Base-by-base conservation (phyloP, 2,329 filamentous ascomycete species). In the Penicillium crustosum region DNA sequence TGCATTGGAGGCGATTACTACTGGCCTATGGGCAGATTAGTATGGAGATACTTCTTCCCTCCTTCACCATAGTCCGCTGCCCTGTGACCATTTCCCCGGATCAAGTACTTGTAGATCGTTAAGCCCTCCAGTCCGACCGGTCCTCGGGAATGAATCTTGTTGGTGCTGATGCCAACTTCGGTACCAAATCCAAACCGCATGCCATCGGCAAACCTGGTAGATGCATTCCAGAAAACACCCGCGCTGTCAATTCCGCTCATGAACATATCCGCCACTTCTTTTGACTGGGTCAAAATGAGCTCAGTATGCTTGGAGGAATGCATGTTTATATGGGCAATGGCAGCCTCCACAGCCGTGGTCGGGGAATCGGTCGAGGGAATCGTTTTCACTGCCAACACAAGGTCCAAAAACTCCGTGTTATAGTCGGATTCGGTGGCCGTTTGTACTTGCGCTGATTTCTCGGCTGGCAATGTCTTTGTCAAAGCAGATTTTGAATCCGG, bases 161-260 rank as follows among this genome's bases (percentile, higher is more conserved):
- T 99, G 49, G 94, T 99, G 78, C 90, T 95, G 77, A 99, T 97
- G 54, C 94, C 94, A 25, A 99, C 94, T 78, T 99, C 94, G 0
- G 94, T 97, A 48, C 94, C 94, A 76, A 99, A 99, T 8, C 94
- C 94, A 73, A 95, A 97, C 42, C 94, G 84, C 89, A 96, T 97
- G 8, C 94, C 94, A 74, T 99, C 94, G 6, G 93, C 92, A 78
- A 99, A 93, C 50, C 94, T 86, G 9, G 91, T 96, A 25, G 91
- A 95, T 8, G 92, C 90, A 73, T 99, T 99, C 92, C 93, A 97
- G 82, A 96, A 99, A 19, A 93, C 93, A 52, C 93, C 93, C 0
- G 92, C 89, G 29, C 91, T 91, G 77, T 97, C 94, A 50, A 97
- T 86, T 58, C 86, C 86, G 44, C 86, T 84, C 84, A 95, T 90